Conservation (phyloP, 192 early-diverging fungal species). For the Thamnidium elegans region DNA sequence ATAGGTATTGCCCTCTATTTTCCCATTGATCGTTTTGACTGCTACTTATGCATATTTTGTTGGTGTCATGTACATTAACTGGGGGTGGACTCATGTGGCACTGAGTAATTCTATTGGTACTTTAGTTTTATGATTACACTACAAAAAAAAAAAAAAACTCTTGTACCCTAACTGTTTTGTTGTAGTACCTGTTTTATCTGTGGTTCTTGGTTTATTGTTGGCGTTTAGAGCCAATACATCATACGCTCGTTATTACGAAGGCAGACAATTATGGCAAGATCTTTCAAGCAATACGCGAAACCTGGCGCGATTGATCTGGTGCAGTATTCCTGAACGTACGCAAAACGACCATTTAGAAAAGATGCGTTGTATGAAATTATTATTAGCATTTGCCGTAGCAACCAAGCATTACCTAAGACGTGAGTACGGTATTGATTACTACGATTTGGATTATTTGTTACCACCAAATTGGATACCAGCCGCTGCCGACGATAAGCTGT, state of each 20-base stretch:
- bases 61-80: conserved; percentile 15
- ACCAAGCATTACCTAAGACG: conserved; percentile 59
- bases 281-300: conserved; percentile 65
- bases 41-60: conserved; percentile 16
- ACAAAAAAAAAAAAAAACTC: too few relatives aligned
- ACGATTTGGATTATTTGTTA: conserved; percentile 57
- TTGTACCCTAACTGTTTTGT: neutral
- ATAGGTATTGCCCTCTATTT: conserved; percentile 24
- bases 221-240: conserved; percentile 84
- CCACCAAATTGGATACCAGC: conserved; percentile 52
- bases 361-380: conserved; percentile 52
- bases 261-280: conserved; percentile 66
- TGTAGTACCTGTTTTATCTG: conserved; percentile 30
- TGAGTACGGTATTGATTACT: conserved; percentile 57
- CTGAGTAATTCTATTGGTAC: conserved; percentile 26
- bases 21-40: conserved; percentile 14
- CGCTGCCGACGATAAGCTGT: conserved; percentile 27
- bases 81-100: conserved; percentile 18
- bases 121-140: neutral
- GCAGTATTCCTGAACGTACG: conserved; percentile 49
- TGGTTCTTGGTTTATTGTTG: conserved; percentile 68
- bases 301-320: conserved; percentile 68
- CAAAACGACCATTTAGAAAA: conserved; percentile 52
- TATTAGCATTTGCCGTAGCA: conserved; percentile 52
- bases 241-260: conserved; percentile 76